These are phyloP conservation scores for Alternaria burnsii DNA, from an alignment of 2,329 filamentous ascomycete genomes.

Conservation along the genomic window DNA sequence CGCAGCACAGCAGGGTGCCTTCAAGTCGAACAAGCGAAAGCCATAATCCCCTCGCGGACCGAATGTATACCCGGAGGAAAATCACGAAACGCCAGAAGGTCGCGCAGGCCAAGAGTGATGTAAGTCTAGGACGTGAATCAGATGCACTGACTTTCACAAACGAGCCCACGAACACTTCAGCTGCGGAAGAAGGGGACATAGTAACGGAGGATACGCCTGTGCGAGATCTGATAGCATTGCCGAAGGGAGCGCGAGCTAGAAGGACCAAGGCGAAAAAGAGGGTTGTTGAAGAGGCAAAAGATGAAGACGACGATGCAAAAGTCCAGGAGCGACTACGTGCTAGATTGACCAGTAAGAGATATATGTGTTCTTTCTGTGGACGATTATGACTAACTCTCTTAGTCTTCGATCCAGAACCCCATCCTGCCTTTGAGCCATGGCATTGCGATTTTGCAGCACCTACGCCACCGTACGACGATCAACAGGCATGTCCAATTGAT, in stretches of 20 bases:
- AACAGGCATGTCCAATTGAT: background rate
- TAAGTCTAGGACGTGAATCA: background rate
- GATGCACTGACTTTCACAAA: no score
- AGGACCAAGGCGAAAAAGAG: background rate
- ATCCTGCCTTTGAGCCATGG: background rate
- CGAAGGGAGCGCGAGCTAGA: background rate
- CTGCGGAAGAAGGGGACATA: background rate
- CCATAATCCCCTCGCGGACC: background rate
- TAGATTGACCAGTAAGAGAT: background rate
- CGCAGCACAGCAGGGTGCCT: background rate
- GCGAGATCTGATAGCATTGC: background rate
- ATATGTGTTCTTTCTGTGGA: background rate
- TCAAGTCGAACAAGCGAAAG: background rate
- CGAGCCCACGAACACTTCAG: background rate
- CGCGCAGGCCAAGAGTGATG: background rate
- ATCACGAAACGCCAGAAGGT: background rate
- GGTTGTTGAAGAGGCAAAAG: background rate
- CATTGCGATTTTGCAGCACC: background rate
- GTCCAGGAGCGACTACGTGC: background rate
- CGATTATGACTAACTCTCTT: background rate
- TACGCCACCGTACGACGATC: background rate
- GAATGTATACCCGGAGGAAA: background rate
- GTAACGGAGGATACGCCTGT: background rate
- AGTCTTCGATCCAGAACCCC: background rate
- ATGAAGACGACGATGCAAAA: background rate